Evolutionary conservation across 805 yeast species (phyloP), one percentile per base, ranked within the genome.

Genomic region (Babjeviella inositovora): DNA sequence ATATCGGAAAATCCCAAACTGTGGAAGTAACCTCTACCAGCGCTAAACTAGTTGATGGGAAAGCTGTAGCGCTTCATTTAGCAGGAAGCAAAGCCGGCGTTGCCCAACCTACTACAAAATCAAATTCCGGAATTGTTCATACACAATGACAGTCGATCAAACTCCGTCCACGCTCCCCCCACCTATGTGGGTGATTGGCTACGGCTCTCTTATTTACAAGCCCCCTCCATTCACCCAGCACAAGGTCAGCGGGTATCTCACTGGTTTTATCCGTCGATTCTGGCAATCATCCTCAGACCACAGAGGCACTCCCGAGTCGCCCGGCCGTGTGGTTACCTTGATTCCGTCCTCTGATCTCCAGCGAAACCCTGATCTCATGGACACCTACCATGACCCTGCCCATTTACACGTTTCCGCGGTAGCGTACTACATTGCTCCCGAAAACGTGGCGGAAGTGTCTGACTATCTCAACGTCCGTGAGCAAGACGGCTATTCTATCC

Each of bases 281-380:
- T 85, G 95, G 95, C 96, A 85, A 45, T 64, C 80, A 17, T 74
- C 90, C 7, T 68, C 73, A 13, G 96, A 85, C 43, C 94, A 87
- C 44, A 50, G 96, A 25, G 96, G 96, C 1, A 76, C 92, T 0
- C 82, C 81, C 0, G 79, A 67, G 27, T 41, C 49, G n/a, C 93
- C 93, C 1, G 97, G 97, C 1, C 48, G 96, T 16, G 96, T 85
- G 2, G 94, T 67, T 7, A 85, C 96, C 0, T 50, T 85, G 21
- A 55, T 85, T 1, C 64, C 84, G 7, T 51, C 63, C 21, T 59
- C 61, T 6, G 70, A 68, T 27, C 55, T 76, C 10, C 62, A 13
- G 25, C 35, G 3, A 53, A 66, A 29, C 27, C 33, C 0, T 33
- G 25, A 3, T 61, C 70, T 26, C 50, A 54, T 17, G 30, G 47